Percentiles rank a stretch among this genome's conserved stretches.
Evolutionary conservation across 2,329 filamentous ascomycete genomes (phyloP).

Genomic region (Cyphellophora attinorum): DNA sequence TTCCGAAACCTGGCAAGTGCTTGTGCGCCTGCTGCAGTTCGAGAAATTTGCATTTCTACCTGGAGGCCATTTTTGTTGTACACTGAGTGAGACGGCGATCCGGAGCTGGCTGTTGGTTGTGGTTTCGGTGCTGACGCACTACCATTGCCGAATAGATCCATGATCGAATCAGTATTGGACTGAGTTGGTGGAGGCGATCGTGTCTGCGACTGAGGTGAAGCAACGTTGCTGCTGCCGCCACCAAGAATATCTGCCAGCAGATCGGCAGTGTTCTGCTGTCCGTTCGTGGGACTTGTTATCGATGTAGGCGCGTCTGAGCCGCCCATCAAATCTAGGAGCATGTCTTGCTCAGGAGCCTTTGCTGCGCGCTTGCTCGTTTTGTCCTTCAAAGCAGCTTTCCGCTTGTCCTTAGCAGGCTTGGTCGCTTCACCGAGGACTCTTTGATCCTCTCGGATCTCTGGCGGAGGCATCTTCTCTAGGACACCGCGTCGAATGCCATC

Average conservation of each 20-base stretch:
- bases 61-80: constrained; percentile 81
- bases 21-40: constrained; percentile 61
- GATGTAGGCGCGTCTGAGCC: constrained; percentile 56
- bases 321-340: constrained; percentile 87
- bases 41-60: constrained; percentile 73
- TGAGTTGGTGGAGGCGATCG: constrained; percentile 42
- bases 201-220: constrained; percentile 42
- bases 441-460: constrained; percentile 92
- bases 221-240: constrained; percentile 46
- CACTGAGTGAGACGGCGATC: constrained; percentile 52
- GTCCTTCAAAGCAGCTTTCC: constrained; percentile 55
- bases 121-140: constrained; percentile 35
- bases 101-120: constrained; percentile 31
- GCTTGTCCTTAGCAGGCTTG: constrained; percentile 47
- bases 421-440: constrained; percentile 75
- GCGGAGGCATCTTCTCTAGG: constrained; percentile 93
- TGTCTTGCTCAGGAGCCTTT: constrained; percentile 72
- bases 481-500: constrained; percentile 83
- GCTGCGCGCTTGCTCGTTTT: constrained; percentile 68
- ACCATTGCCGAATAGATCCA: constrained; percentile 68
- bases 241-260: constrained; percentile 87
- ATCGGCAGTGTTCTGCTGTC: constrained; percentile 66
- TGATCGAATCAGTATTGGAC: constrained; percentile 64
- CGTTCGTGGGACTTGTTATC: constrained; percentile 46
- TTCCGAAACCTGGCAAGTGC: constrained; percentile 80